Conservation (phyloP, 2,329 filamentous ascomycete genomes). For the Stachybotrys echinatus region DNA sequence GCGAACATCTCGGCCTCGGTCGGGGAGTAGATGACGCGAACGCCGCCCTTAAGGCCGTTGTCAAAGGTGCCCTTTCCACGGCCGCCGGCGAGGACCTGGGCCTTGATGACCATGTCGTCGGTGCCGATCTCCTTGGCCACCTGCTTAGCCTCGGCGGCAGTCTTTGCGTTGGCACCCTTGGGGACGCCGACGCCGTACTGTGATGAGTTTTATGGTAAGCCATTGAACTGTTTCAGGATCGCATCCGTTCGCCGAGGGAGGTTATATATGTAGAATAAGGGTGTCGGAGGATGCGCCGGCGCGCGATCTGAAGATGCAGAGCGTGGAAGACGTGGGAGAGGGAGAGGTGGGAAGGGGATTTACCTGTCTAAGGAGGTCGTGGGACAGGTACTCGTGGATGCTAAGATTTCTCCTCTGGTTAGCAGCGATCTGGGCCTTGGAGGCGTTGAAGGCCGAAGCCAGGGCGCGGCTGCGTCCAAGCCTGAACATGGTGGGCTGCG, state of each 20-base stretch:
- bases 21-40: constrained; percentile 97
- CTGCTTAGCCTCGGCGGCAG: constrained; percentile 80
- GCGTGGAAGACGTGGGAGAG: constrained; percentile 3
- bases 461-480: constrained; percentile 76
- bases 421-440: constrained; percentile 65
- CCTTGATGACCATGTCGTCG: constrained; percentile 99
- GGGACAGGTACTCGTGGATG: constrained; percentile 98
- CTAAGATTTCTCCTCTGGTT: constrained; percentile 84
- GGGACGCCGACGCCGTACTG: constrained; percentile 95
- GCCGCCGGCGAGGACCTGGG: constrained; percentile 94
- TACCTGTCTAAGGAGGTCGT: constrained; percentile 78
- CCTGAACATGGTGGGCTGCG: constrained; percentile 65
- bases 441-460: constrained; percentile 72
- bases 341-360: constrained; percentile 8
- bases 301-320: neutral
- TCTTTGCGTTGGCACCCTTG: constrained; percentile 80
- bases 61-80: constrained; percentile 97
- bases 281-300: too few species aligned
- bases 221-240: constrained; percentile 5
- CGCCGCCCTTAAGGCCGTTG: constrained; percentile 98
- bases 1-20: constrained; percentile 96
- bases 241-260: constrained; percentile 10
- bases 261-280: constrained; percentile 8
- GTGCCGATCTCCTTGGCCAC: constrained; percentile 86
- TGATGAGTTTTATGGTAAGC: constrained; percentile 8